Evolutionary conservation across 202 grass and related monocot genomes (phyloP), one percentile per base, ranked within the genome.

Genomic region (Panicum virgatum): DNA sequence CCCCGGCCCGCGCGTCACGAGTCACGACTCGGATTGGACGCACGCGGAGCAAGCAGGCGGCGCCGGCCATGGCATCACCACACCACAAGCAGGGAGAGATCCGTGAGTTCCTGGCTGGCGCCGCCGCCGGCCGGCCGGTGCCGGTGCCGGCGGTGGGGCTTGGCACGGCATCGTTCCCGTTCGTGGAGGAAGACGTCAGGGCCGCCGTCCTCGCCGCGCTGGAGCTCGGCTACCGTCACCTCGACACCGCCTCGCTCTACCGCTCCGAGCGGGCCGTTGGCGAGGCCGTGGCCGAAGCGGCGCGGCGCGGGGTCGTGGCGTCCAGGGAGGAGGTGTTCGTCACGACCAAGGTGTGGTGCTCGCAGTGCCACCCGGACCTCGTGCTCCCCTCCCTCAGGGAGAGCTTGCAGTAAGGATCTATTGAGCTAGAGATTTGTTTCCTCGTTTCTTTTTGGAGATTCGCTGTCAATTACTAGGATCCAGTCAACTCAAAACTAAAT

Each of bases 311-410:
- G 51, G 11, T 87, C 56, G 76, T 97, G 15, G 32, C 57, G 7
- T 93, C 88, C 69, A 82, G 81, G 10, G 76, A 23, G 34, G 90
- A 93, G 80, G 27, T 97, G 37, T 97, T 91, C 80, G 70, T 97
- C 69, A 93, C 94, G 25, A 87, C 86, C 72, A 97, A 97, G 84
- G 46, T 91, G 69, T 97, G 94, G 94, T 91, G 81, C 84, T 89
- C 80, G 36, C 86, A 93, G 53, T 74, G 76, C 57, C 88, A 93
- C 61, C 78, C 64, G 16, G 65, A 89, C 16, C 84, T 79, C 12
- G 90, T 97, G 13, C 63, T 93, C 73, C 94, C 88, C 7, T 90
- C 94, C 9, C 83, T 96, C 59, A 73, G 23, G 9, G 83, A 77
- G 42, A 89, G 73, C 38, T 80, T 92, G 67, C 80, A 65, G 86